Evolutionary conservation across 805 yeast species (phyloP).

Genomic region (baker's yeast (Saccharomyces cerevisiae)): DNA sequence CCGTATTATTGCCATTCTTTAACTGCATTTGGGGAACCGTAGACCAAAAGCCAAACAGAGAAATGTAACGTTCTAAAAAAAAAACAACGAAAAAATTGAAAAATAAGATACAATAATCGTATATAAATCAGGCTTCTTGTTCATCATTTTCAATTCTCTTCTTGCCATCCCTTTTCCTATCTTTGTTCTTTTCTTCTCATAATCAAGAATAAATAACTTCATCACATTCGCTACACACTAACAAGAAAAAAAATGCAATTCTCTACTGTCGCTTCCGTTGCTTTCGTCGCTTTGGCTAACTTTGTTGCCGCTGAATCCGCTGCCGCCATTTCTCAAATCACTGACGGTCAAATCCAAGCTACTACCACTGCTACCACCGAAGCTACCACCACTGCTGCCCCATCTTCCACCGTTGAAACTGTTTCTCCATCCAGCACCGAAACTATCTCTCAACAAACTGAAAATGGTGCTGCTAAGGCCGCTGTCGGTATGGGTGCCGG

Average conservation of each 20-base stretch:
- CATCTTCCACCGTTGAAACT: neutral
- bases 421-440: neutral
- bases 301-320: neutral
- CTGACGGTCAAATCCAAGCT: neutral
- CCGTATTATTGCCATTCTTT: neutral
- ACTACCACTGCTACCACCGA: neutral
- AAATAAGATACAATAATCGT: neutral
- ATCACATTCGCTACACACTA: neutral
- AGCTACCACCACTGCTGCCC: neutral
- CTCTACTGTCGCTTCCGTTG: neutral
- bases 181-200: neutral
- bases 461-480: constrained; percentile 22
- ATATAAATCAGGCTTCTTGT: neutral
- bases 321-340: neutral
- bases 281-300: neutral
- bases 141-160: neutral
- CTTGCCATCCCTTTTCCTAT: neutral
- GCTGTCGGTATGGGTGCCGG: constrained; percentile 21
- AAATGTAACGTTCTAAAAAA: neutral
- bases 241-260: constrained; percentile 6
- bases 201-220: neutral
- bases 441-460: constrained; percentile 7
- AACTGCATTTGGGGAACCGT: neutral
- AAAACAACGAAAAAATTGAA: neutral
- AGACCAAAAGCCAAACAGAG: neutral